Evolutionary conservation across 2,329 filamentous ascomycete genomes (phyloP).

Genomic region (Xenosphaeropsis pyriputrescens): DNA sequence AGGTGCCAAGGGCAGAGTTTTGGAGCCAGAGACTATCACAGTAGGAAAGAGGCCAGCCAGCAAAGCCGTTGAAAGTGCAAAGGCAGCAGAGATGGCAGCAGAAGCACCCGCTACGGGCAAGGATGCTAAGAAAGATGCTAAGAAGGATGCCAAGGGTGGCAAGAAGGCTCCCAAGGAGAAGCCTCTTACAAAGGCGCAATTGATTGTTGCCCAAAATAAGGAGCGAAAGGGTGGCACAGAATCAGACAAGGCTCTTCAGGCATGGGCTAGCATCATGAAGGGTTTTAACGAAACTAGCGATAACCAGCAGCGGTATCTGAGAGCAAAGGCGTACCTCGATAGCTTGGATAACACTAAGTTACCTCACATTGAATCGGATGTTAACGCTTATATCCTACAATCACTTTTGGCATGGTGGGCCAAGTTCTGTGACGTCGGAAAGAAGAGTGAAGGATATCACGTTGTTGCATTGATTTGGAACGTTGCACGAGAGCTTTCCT

Average conservation of each 20-base stretch:
- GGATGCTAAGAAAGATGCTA: neutral
- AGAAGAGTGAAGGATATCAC: constrained; percentile 19
- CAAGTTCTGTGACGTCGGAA: constrained; percentile 18
- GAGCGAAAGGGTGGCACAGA: constrained; percentile 15
- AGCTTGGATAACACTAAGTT: constrained; percentile 13
- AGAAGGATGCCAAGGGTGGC: constrained; percentile 13
- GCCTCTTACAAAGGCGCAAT: constrained; percentile 19
- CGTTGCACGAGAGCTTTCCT: constrained; percentile 21
- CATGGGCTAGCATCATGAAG: constrained; percentile 16
- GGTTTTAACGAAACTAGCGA: constrained; percentile 11
- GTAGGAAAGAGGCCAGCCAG: constrained; percentile 19
- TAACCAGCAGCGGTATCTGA: constrained; percentile 16
- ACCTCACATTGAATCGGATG: constrained; percentile 16
- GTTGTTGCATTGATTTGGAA: constrained; percentile 31
- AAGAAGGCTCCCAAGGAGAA: constrained; percentile 24
- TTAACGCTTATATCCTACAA: constrained; percentile 30
- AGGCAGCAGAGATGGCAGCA: constrained; percentile 12
- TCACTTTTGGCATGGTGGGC: constrained; percentile 33
- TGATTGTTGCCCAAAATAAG: constrained; percentile 17
- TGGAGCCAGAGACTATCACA: constrained; percentile 51
- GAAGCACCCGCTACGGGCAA: constrained; percentile 2
- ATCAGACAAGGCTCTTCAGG: constrained; percentile 15
- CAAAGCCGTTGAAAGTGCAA: constrained; percentile 13
- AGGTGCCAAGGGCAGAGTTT: constrained; percentile 42
- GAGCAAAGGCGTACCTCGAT: constrained; percentile 14